phyloP scores from a whole-genome alignment of 2,329 filamentous ascomycete genomes.

The Fusarium drepaniforme region DNA sequence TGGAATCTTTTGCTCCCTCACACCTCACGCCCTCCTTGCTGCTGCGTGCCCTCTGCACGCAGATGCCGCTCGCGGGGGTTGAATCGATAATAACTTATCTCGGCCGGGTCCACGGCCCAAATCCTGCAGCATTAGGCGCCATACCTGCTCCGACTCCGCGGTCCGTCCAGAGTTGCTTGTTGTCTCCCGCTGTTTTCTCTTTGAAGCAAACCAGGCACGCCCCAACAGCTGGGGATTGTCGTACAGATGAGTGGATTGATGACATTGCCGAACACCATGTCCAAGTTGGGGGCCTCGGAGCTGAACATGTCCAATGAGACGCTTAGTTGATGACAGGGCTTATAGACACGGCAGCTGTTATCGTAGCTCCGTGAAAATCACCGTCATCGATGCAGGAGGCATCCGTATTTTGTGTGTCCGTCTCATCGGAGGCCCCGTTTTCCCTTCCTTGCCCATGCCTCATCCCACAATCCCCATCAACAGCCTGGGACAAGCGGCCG shows the following conservation, averaged over 20 bases:
- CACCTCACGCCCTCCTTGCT: conserved; percentile 20
- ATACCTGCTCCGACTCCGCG: conserved; percentile 30
- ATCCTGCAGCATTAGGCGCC: conserved; percentile 18
- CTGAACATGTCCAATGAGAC: background rate
- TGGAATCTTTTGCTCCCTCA: conserved; percentile 1
- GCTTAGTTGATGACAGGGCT: background rate
- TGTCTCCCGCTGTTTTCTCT: conserved; percentile 35
- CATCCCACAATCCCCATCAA: conserved; percentile 6
- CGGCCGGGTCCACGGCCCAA: conserved; percentile 25
- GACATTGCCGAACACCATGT: conserved; percentile 3
- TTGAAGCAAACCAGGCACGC: background rate
- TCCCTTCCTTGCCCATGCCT: background rate
- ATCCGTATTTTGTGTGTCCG: background rate
- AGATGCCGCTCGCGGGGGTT: conserved; percentile 26
- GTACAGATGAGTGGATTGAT: background rate
- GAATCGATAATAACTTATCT: conserved; percentile 33
- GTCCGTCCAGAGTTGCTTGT: conserved; percentile 3
- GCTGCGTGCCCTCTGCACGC: conserved; percentile 17
- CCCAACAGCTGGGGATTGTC: conserved; percentile 1
- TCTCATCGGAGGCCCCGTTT: background rate
- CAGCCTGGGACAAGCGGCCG: conserved; percentile 14
- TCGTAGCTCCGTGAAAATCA: background rate
- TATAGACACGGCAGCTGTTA: background rate
- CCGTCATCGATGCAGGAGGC: conserved; percentile 1
- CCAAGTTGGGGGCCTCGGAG: background rate